A percentile compares a stretch with the other conserved stretches of the same genome.
These are phyloP conservation scores for Ophiostoma australiae DNA, from an alignment of 2,329 filamentous ascomycete genomes.

Conservation along the genomic window DNA sequence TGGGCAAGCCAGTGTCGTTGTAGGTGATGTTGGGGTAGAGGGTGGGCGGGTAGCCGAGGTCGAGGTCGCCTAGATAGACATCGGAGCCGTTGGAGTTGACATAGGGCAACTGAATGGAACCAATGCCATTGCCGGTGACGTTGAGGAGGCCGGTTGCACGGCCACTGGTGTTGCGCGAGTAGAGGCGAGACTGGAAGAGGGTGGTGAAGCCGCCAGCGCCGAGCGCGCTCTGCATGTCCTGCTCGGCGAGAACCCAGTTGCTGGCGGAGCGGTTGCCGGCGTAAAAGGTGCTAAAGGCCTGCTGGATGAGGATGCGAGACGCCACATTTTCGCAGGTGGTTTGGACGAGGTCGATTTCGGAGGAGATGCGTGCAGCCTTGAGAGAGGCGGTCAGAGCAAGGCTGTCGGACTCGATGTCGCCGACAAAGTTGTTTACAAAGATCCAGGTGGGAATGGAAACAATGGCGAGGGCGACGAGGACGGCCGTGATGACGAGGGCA, in stretches of 20 bases:
- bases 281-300: constrained; percentile 49
- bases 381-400: constrained; percentile 77
- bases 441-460: constrained; percentile 72
- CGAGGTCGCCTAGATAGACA: constrained; percentile 57
- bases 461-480: constrained; percentile 69
- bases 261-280: constrained; percentile 48
- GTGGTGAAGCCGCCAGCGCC: constrained; percentile 52
- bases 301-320: constrained; percentile 59
- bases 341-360: constrained; percentile 73
- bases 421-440: constrained; percentile 52
- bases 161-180: constrained; percentile 61
- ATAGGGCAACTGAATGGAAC: constrained; percentile 59
- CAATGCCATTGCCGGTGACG: constrained; percentile 50
- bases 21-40: constrained; percentile 80
- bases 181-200: constrained; percentile 69
- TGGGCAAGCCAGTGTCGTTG: constrained; percentile 40
- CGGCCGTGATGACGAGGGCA: constrained; percentile 68
- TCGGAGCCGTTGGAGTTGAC: constrained; percentile 50
- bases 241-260: constrained; percentile 57
- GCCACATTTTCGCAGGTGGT: constrained; percentile 67
- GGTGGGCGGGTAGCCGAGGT: constrained; percentile 62
- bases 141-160: constrained; percentile 55
- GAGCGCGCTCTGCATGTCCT: constrained; percentile 69
- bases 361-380: constrained; percentile 75
- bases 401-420: constrained; percentile 51